These are phyloP conservation scores for Candida sanyaensis DNA, from an alignment of 1,139 yeast species.

Conservation along the genomic window DNA sequence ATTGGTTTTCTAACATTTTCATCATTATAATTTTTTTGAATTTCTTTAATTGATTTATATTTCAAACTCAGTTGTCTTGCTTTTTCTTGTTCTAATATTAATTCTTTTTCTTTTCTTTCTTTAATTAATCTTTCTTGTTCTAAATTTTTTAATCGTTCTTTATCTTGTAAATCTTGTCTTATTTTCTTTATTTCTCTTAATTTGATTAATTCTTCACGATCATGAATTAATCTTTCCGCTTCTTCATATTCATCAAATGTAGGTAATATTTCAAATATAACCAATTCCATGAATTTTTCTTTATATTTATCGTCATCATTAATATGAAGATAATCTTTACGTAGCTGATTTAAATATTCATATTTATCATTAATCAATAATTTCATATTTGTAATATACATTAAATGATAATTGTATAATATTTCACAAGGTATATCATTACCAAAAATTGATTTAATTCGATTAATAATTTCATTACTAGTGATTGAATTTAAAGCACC, in stretches of 20 bases:
- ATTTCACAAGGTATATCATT: constrained; percentile 34
- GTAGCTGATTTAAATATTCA: constrained; percentile 18
- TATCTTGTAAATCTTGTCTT: constrained; percentile 19
- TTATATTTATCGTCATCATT: constrained; percentile 21
- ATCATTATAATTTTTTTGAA: constrained; percentile 15
- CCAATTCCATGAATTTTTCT: constrained; percentile 31
- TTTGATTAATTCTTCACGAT: constrained; percentile 18
- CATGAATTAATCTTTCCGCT: constrained; percentile 28
- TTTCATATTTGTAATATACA: constrained; percentile 25
- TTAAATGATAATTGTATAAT: constrained; percentile 34
- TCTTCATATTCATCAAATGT: constrained; percentile 27
- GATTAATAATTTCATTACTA: constrained; percentile 22
- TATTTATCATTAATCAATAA: constrained; percentile 12
- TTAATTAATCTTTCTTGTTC: constrained; percentile 24
- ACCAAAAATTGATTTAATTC: constrained; percentile 8
- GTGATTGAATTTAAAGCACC: constrained; percentile 24
- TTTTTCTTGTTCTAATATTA: constrained; percentile 18
- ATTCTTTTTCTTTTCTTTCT: constrained; percentile 21
- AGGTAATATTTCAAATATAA: constrained; percentile 40
- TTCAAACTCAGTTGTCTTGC: constrained; percentile 29
- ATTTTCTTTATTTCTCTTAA: constrained; percentile 20
- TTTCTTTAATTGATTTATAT: constrained; percentile 36
- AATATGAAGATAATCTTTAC: constrained; percentile 11
- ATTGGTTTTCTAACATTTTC: constrained; percentile 7
- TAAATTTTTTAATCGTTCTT: constrained; percentile 20